phyloP scores from a whole-genome alignment of 2,329 filamentous ascomycete genomes.

The Scytalidium sp. region DNA sequence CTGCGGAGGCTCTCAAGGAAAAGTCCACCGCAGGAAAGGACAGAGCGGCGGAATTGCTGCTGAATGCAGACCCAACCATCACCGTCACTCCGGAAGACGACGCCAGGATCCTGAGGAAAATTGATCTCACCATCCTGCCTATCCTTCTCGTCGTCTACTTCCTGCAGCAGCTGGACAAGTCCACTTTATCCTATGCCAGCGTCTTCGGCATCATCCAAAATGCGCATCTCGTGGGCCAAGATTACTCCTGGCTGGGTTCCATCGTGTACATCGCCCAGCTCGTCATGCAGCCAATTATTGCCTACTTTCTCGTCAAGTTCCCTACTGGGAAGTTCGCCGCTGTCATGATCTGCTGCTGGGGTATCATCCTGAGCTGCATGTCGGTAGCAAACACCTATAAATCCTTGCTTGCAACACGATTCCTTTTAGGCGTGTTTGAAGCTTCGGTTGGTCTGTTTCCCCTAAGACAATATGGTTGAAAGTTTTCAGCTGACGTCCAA shows the following conservation, averaged over 20 bases:
- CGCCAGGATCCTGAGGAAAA: slow-evolving; percentile 26
- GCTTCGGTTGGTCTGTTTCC: slow-evolving; percentile 15
- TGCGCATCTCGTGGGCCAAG: slow-evolving; percentile 41
- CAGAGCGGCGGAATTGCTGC: slow-evolving; percentile 15
- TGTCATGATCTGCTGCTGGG: slow-evolving; percentile 52
- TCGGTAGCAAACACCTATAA: slow-evolving; percentile 29
- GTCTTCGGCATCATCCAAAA: slow-evolving; percentile 48
- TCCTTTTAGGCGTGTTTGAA: slow-evolving; percentile 37
- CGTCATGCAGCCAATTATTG: slow-evolving; percentile 53
- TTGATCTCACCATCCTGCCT: slow-evolving; percentile 47
- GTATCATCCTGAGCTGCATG: slow-evolving; percentile 37
- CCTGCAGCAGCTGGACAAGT: slow-evolving; percentile 47
- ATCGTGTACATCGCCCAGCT: slow-evolving; percentile 60
- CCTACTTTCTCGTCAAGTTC: slow-evolving; percentile 48
- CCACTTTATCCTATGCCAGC: slow-evolving; percentile 37
- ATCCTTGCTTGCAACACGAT: slow-evolving; percentile 32
- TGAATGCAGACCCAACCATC: slow-evolving; percentile 10
- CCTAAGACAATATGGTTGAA: not conserved
- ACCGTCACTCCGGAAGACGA: slow-evolving; percentile 17
- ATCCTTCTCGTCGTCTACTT: slow-evolving; percentile 54
- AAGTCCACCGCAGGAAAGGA: slow-evolving; percentile 8
- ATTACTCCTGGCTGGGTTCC: slow-evolving; percentile 59
- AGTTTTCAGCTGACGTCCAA: not conserved
- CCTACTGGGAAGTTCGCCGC: slow-evolving; percentile 54
- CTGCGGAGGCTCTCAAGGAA: not conserved